Evolutionary conservation across 192 early-diverging fungal genomes (phyloP).

Genomic region (Entomortierella lignicola): DNA sequence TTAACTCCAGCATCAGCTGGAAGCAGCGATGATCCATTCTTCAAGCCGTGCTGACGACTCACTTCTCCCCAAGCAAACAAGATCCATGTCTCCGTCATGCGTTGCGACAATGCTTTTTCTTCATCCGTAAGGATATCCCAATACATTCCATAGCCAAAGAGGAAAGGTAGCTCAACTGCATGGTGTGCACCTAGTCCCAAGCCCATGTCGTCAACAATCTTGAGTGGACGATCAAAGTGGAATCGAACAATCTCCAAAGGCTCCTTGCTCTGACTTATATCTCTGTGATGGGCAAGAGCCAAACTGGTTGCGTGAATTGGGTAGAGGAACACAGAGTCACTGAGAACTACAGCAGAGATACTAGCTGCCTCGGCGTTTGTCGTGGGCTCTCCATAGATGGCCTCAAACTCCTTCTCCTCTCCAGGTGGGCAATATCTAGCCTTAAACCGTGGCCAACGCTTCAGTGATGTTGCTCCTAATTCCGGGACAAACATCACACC

Average conservation of each 20-base stretch:
- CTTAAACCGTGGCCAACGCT: slow-evolving; percentile 40
- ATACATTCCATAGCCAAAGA: slow-evolving; percentile 33
- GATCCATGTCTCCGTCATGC: slow-evolving; percentile 43
- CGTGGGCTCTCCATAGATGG: slow-evolving; percentile 29
- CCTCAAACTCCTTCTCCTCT: slow-evolving; percentile 39
- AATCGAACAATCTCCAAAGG: slow-evolving; percentile 22
- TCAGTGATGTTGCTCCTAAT: slow-evolving; percentile 28
- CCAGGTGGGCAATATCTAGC: slow-evolving; percentile 34
- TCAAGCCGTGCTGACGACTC: slow-evolving; percentile 22
- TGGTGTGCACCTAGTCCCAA: slow-evolving; percentile 42
- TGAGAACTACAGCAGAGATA: slow-evolving; percentile 26
- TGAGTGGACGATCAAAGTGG: slow-evolving; percentile 37
- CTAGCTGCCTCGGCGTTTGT: slow-evolving; percentile 23
- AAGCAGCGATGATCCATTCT: slow-evolving; percentile 23
- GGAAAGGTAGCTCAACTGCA: slow-evolving; percentile 33
- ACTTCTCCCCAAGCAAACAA: slow-evolving; percentile 50
- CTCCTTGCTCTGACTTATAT: neutral
- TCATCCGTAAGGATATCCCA: slow-evolving; percentile 25
- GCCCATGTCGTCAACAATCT: slow-evolving; percentile 41
- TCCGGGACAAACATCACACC: slow-evolving; percentile 35
- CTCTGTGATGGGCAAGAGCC: neutral
- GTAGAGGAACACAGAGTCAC: slow-evolving; percentile 23
- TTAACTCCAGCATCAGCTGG: slow-evolving; percentile 38
- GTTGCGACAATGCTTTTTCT: slow-evolving; percentile 27
- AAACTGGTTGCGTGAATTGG: slow-evolving; percentile 28